Percentiles rank a stretch among this genome's conserved stretches.
Evolutionary conservation across 116 monocot genomes (phyloP).

Genomic region (Iris pallida): DNA sequence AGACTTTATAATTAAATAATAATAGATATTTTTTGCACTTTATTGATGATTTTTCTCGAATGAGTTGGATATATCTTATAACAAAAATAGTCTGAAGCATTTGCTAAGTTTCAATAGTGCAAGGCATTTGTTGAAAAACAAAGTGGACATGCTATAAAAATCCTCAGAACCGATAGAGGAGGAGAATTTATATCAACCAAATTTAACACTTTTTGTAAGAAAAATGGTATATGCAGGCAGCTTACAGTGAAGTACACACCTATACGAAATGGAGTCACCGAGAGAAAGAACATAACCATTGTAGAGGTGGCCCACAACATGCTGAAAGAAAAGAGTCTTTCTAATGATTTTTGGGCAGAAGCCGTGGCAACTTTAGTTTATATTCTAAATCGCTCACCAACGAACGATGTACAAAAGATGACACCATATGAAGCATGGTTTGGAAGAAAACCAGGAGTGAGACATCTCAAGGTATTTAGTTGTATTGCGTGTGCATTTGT

Average conservation of each 20-base stretch:
- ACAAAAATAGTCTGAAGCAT: too few species aligned
- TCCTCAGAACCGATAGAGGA: not conserved
- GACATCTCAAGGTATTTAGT: not conserved
- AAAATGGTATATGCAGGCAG: too few species aligned
- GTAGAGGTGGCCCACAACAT: not conserved
- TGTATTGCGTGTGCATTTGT: not conserved
- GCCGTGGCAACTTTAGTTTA: not conserved
- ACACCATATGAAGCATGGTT: not conserved
- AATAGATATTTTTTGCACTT: too few species aligned
- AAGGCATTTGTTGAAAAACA: too few species aligned
- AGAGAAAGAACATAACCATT: not conserved
- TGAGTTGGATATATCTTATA: too few species aligned
- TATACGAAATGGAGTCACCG: not conserved
- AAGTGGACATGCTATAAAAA: too few species aligned
- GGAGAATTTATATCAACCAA: not conserved
- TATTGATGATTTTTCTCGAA: too few species aligned
- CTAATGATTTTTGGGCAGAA: not conserved
- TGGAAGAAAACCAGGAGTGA: not conserved
- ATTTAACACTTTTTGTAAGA: not conserved
- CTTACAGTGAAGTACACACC: not conserved
- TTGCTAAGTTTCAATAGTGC: too few species aligned
- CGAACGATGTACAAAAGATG: not conserved
- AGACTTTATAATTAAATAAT: too few species aligned
- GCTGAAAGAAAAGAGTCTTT: not conserved
- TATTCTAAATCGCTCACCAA: not conserved